Conservation (phyloP, 352 stramenopile species). For the Pythium sukuiense region DNA sequence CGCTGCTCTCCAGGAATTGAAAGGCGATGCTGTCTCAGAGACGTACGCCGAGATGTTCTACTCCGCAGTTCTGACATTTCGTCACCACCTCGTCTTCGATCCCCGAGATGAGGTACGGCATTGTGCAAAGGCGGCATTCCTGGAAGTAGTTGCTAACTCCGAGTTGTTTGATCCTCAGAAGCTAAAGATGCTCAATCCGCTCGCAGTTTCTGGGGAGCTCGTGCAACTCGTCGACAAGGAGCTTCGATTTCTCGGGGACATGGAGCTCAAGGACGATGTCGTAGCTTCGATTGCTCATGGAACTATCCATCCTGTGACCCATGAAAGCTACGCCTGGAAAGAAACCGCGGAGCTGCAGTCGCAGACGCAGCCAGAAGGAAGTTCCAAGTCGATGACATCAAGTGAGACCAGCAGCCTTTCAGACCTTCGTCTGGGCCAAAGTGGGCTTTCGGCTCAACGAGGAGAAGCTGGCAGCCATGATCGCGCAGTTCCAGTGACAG, state of each 20-base stretch:
- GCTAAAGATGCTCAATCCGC: slow-evolving; percentile 75
- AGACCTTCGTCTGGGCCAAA: slow-evolving; percentile 4
- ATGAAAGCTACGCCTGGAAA: slow-evolving; percentile 77
- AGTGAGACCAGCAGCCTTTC: slow-evolving; percentile 46
- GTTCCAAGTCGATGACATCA: slow-evolving; percentile 49
- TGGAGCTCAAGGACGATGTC: slow-evolving; percentile 58
- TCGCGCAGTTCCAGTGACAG: background rate
- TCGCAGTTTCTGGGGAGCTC: slow-evolving; percentile 57
- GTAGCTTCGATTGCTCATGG: slow-evolving; percentile 56
- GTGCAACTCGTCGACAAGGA: slow-evolving; percentile 51
- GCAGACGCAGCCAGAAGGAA: slow-evolving; percentile 14
- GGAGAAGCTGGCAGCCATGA: background rate
- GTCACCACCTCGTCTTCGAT: slow-evolving; percentile 88
- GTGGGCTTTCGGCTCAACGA: background rate
- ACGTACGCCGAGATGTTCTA: slow-evolving; percentile 56
- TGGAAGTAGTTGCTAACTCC: background rate
- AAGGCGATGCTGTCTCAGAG: slow-evolving; percentile 36
- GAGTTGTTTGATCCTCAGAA: slow-evolving; percentile 27
- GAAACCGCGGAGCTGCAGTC: slow-evolving; percentile 31
- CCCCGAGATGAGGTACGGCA: slow-evolving; percentile 55
- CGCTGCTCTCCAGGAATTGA: slow-evolving; percentile 47
- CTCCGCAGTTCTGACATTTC: slow-evolving; percentile 80
- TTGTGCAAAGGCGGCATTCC: background rate
- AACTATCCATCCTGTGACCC: slow-evolving; percentile 62
- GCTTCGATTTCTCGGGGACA: slow-evolving; percentile 66